Evolutionary conservation across 2,329 filamentous ascomycete genomes (phyloP), one percentile per base, ranked within the genome.

Genomic region (Sporothrix humicola): DNA sequence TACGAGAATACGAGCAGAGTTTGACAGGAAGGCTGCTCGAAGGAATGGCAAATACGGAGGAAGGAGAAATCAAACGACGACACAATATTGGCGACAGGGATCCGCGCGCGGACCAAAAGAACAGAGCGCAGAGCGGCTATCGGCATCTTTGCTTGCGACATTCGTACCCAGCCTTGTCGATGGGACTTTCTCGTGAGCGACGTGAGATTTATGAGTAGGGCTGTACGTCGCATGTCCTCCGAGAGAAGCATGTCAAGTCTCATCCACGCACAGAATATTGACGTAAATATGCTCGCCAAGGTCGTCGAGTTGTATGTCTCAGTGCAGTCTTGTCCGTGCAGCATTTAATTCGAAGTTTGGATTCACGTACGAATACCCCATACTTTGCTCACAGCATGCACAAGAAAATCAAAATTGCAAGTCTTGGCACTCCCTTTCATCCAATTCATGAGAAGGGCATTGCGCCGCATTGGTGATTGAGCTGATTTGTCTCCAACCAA

Each of bases 111-210:
- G 58, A 44, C 58, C 31, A 17, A 15, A 13, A 59, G 17, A 10
- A 26, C 4, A 15, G 44, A 63, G 17, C 15, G 12, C 15, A n/a
- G 12, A 63, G 58, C 58, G 58, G 56, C 31, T 44, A 44, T 37
- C 31, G 37, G 58, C 58, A 63, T 63, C 31, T 10, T 42, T 63
- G n/a, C 17, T 63, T 63, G 37, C 58, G 58, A 44, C 58, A 59
- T 42, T 58, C 26, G 56, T 59, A 23, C 1, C n/a, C n/a, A 54
- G 52, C n/a, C 52, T 54, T 54, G 52, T 54, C 52, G 52, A 54
- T 3, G 52, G 20, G n/a, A 54, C n/a, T n/a, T 20, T 17, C n/a
- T 20, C 20, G 7, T 20, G 1, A 48, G 46, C 2, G 2, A 20
- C 52, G n/a, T 8, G n/a, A 54, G n/a, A 23, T 37, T 6, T 37